Conservation (phyloP, 768 basidiomycete species). For the Amanita inopinata region DNA sequence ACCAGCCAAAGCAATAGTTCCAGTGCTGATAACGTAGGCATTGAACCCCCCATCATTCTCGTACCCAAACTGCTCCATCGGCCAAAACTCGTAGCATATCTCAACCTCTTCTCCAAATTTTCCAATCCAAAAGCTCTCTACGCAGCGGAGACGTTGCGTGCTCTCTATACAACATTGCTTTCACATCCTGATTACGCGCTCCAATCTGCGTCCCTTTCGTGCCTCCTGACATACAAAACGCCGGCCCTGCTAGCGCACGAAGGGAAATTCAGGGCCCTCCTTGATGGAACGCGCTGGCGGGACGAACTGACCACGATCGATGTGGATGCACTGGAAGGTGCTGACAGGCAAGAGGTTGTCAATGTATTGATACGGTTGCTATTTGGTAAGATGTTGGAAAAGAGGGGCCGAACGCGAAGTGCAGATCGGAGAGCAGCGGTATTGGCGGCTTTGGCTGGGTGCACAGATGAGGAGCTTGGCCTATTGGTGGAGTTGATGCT, state of each 20-base stretch:
- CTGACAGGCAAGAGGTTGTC: slow-evolving; percentile 57
- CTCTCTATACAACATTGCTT: slow-evolving; percentile 64
- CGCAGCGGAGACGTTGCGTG: slow-evolving; percentile 51
- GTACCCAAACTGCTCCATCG: slow-evolving; percentile 58
- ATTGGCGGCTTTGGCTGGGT: slow-evolving; percentile 58
- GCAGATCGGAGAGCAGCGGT: slow-evolving; percentile 69
- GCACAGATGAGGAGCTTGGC: slow-evolving; percentile 61
- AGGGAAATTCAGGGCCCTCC: slow-evolving; percentile 54
- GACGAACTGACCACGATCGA: slow-evolving; percentile 75
- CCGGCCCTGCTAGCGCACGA: slow-evolving; percentile 45
- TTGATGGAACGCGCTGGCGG: slow-evolving; percentile 85
- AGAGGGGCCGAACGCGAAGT: slow-evolving; percentile 56
- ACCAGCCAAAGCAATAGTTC: background rate
- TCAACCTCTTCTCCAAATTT: slow-evolving; percentile 84
- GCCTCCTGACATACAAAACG: slow-evolving; percentile 75
- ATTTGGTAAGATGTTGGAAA: slow-evolving; percentile 84
- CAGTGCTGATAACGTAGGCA: slow-evolving; percentile 25
- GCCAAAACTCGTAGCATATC: slow-evolving; percentile 62
- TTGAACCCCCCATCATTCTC: slow-evolving; percentile 31
- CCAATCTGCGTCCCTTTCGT: slow-evolving; percentile 67
- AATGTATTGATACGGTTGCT: slow-evolving; percentile 65
- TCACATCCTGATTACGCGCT: slow-evolving; percentile 77
- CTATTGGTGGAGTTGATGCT: slow-evolving; percentile 86
- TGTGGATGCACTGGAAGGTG: slow-evolving; percentile 40
- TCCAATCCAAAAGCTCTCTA: slow-evolving; percentile 86